These are phyloP conservation scores for Myxozyma melibiosi DNA, from an alignment of 805 yeast genomes.

Conservation along the genomic window DNA sequence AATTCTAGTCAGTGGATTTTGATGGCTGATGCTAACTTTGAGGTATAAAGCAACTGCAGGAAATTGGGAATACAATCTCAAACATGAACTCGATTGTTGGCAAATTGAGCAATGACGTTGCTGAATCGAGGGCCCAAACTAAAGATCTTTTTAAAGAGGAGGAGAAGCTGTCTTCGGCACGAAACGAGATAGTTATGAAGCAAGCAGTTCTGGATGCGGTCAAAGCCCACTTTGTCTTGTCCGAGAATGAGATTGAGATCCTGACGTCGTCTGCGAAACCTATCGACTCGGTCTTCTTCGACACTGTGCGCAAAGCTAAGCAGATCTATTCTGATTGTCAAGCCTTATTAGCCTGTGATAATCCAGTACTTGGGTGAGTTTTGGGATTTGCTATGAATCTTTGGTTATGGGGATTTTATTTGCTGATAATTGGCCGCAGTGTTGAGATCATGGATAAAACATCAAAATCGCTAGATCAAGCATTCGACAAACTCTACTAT, in stretches of 20 bases:
- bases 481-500: slow-evolving; percentile 57
- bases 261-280: slow-evolving; percentile 44
- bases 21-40: slow-evolving; percentile 10
- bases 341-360: slow-evolving; percentile 67
- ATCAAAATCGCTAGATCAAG: slow-evolving; percentile 53
- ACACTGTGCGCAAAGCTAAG: slow-evolving; percentile 61
- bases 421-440: slow-evolving; percentile 5
- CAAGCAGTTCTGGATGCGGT: slow-evolving; percentile 40
- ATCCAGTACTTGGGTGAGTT: slow-evolving; percentile 41
- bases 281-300: slow-evolving; percentile 58
- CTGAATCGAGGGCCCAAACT: slow-evolving; percentile 24
- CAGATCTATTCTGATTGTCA: slow-evolving; percentile 67
- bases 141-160: slow-evolving; percentile 34
- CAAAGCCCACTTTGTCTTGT: slow-evolving; percentile 64
- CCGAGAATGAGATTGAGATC: slow-evolving; percentile 68
- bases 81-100: slow-evolving; percentile 37
- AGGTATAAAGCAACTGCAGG: slow-evolving; percentile 35
- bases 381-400: slow-evolving; percentile 17
- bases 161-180: slow-evolving; percentile 29
- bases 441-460: slow-evolving; percentile 62
- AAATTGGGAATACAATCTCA: slow-evolving; percentile 31
- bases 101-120: slow-evolving; percentile 32
- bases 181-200: slow-evolving; percentile 34
- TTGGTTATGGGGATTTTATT: not conserved
- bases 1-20: not conserved